Evolutionary conservation across 2,329 filamentous ascomycete species (phyloP).

Genomic region (Colletotrichum paranaense): DNA sequence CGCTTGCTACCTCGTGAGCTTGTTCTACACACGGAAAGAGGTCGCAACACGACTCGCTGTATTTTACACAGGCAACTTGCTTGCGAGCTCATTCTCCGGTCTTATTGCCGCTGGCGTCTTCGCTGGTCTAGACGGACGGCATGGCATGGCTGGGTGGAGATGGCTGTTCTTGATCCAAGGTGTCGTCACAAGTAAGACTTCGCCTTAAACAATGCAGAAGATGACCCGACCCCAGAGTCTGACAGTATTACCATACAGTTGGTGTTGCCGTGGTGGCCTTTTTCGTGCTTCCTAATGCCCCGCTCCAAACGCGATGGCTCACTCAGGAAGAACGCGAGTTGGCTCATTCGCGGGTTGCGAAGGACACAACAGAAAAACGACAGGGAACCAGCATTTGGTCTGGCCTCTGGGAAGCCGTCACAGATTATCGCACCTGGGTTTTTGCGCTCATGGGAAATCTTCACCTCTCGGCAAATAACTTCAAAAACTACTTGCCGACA

Average conservation of each 20-base stretch:
- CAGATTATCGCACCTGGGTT: slow-evolving; percentile 41
- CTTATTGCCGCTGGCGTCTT: slow-evolving; percentile 57
- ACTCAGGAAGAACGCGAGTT: slow-evolving; percentile 50
- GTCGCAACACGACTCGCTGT: slow-evolving; percentile 54
- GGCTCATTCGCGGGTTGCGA: slow-evolving; percentile 51
- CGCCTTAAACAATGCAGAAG: too few relatives aligned
- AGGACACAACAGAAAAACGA: slow-evolving; percentile 41
- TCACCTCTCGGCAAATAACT: slow-evolving; percentile 63
- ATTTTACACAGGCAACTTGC: slow-evolving; percentile 54
- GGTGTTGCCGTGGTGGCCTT: slow-evolving; percentile 35
- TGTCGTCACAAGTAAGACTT: too few relatives aligned
- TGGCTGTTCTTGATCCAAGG: slow-evolving; percentile 36
- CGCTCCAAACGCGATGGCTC: slow-evolving; percentile 49
- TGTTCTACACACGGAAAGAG: slow-evolving; percentile 65
- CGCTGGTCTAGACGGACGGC: slow-evolving; percentile 41
- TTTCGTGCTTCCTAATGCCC: slow-evolving; percentile 40
- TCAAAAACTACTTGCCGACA: slow-evolving; percentile 81
- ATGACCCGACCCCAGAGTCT: too few relatives aligned
- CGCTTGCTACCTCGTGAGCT: slow-evolving; percentile 54
- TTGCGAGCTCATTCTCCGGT: slow-evolving; percentile 52
- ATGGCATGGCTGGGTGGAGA: slow-evolving; percentile 43
- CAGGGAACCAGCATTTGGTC: slow-evolving; percentile 51
- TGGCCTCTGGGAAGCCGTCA: slow-evolving; percentile 41
- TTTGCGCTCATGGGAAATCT: slow-evolving; percentile 43
- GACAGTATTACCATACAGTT: background rate